Base-by-base conservation (phyloP, 1,284 basidiomycete species). In the Pseudozyma flocculosa region DNA sequence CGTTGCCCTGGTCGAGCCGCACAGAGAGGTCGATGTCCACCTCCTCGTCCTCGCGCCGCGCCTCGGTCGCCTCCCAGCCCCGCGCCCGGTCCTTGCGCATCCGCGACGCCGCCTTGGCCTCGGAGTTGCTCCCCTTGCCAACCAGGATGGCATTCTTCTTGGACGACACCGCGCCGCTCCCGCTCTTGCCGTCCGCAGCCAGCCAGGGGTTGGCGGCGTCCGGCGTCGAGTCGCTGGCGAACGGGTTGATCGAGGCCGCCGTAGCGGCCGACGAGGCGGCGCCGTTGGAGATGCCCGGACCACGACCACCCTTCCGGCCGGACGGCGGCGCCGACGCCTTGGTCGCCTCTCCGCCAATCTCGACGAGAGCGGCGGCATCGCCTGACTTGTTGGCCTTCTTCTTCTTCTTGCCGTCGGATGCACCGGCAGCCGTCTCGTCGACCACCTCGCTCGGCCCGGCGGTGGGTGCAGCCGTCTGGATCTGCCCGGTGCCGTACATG, bases 181-280 rank as follows among this genome's bases (percentile, higher is more conserved):
- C 37, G 15, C 49, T 45, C 21, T n/a, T 21, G 2, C 53, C 50
- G 4, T 44, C 36, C 23, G 53, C 39, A 5, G 26, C 39, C 2
- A 72, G 48, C 70, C 70, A 72, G 0, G 70, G 70, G 37, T 74
- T 74, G 17, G 48, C 38, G 1, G 17, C 32, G 19, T 53, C 48
- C 14, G 58, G 46, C 10, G 22, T 7, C 11, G 34, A 14, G 22
- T 5, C 26, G 11, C 5, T 29, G 26, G 26, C 11, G 26, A 29
- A 29, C 26, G 26, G 26, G 26, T 29, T 29, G 26, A 29, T 29
- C 26, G 26, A 29, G 26, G 11, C 26, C 11, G 26, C 26, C 11
- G 26, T 29, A 5, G 26, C 5, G 26, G 26, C 26, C 26, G 26
- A 5, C 26, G 26, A 29, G 5, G 26, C 26, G 26, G 26, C 11